Evolutionary conservation across 2,329 filamentous ascomycete species (phyloP).

Genomic region (Dissoconium aciculare): DNA sequence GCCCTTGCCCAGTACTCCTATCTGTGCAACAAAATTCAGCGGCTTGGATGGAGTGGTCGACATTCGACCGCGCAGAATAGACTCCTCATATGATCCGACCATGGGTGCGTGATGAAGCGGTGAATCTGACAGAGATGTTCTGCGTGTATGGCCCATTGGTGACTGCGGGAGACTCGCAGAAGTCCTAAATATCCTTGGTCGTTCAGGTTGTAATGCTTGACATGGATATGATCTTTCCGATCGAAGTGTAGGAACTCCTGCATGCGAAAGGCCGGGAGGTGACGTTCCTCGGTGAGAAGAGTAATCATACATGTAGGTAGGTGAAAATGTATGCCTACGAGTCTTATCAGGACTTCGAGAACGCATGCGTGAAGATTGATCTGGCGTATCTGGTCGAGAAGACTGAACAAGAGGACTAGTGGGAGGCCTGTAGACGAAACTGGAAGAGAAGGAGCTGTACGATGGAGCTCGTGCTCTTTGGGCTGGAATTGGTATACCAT

Average conservation of each 20-base stretch:
- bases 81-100: slow-evolving; percentile 97
- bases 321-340: slow-evolving; percentile 59
- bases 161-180: slow-evolving; percentile 33
- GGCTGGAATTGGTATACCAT: slow-evolving; percentile 20
- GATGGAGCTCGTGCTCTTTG: slow-evolving; percentile 29
- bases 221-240: slow-evolving; percentile 50
- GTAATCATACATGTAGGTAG: too few species aligned
- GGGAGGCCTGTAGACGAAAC: slow-evolving; percentile 71
- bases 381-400: slow-evolving; percentile 21
- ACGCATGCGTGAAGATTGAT: slow-evolving; percentile 21
- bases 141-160: slow-evolving; percentile 37
- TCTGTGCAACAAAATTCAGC: slow-evolving; percentile 83
- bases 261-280: too few species aligned
- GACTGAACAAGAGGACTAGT: slow-evolving; percentile 78
- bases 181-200: slow-evolving; percentile 49
- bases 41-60: slow-evolving; percentile 89
- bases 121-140: slow-evolving; percentile 66
- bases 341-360: slow-evolving; percentile 34
- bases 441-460: slow-evolving; percentile 56
- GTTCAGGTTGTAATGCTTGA: slow-evolving; percentile 61
- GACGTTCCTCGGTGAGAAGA: too few species aligned
- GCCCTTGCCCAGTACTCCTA: slow-evolving; percentile 79
- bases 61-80: slow-evolving; percentile 87
- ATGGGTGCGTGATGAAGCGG: slow-evolving; percentile 81
- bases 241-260: too few species aligned